Evolutionary conservation across 257 asterid genomes (phyloP), one percentile per base, ranked within the genome.

Genomic region (Anisodus acutangulus): DNA sequence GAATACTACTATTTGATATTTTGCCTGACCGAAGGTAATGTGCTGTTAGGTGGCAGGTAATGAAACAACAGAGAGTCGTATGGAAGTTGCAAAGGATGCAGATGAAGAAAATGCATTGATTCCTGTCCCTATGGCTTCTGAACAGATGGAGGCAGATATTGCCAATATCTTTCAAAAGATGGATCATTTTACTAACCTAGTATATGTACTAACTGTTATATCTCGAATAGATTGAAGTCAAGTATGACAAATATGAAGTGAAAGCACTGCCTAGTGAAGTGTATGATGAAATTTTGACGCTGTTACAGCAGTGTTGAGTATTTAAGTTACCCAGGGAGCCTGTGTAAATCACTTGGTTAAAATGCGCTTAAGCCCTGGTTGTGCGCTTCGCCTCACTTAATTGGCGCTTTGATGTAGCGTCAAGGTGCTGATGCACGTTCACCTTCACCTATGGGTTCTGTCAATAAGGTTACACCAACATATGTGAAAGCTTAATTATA

Each of bases 131-230:
- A 68, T 86, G 83, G 89, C 87, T 80, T 94, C 97, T 45, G 95
- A 94, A 84, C 92, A 88, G 84, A 85, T 92, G 85, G 92, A 91
- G 84, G 88, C 86, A 45, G 95, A 95, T 85, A 91, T 95, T 86
- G 90, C 93, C 85, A 90, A 85, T 80, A 91, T 94, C 88, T 94
- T 93, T 47, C 97, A 93, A 19, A 94, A 91, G 93, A 95, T 95
- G 79, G 84, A 90, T 31, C 81, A 60, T 82, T 94, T 92, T 85
- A 94, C 97, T 83, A 90, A 91, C 87, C 87, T 89, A 97, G 98
- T 94, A 91, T 55, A 26, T 69, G 74, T 64, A 59, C 19, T 71
- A 69, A 12, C 55, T 31, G 15, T 54, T 53, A 9, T 35, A 60
- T 16, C 70, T 19, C 68, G 9, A 19, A 72, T 22, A 13, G 60